Percentiles rank a stretch among this genome's conserved stretches.
Evolutionary conservation across 352 stramenopile genomes (phyloP).

Genomic region (Saprolegnia parasitica): DNA sequence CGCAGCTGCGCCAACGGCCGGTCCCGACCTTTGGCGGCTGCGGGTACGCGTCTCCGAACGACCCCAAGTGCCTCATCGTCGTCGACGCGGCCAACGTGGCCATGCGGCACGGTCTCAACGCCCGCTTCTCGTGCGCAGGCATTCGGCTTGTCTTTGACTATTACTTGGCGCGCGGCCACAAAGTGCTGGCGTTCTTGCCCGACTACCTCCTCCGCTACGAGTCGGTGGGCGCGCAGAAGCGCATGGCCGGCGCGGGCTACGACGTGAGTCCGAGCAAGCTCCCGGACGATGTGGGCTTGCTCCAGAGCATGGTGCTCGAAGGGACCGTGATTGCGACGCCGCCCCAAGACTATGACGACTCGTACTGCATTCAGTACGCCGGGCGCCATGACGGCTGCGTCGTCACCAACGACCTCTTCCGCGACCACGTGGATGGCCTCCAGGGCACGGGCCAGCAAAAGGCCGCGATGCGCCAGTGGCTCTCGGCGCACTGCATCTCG

Average conservation of each 20-base stretch:
- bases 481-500: conserved; percentile 71
- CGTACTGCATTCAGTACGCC: conserved; percentile 88
- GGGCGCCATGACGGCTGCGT: conserved; percentile 65
- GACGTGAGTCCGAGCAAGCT: conserved; percentile 51
- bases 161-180: conserved; percentile 60
- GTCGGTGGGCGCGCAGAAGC: conserved; percentile 40
- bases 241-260: conserved; percentile 29
- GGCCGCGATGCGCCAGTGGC: conserved; percentile 55
- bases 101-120: conserved; percentile 71
- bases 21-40: conserved; percentile 31
- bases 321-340: conserved; percentile 75
- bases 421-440: conserved; percentile 76
- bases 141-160: conserved; percentile 71
- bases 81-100: conserved; percentile 73
- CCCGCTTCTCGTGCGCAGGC: conserved; percentile 67
- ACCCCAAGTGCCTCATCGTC: conserved; percentile 52
- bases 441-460: conserved; percentile 51
- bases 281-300: conserved; percentile 62
- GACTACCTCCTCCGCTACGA: conserved; percentile 72
- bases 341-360: conserved; percentile 85
- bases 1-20: not conserved
- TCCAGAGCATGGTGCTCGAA: conserved; percentile 63
- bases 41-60: conserved; percentile 9
- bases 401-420: conserved; percentile 86
- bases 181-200: conserved; percentile 77